Conservation (phyloP, 192 early-diverging fungal species). For the Entophlyctis luteolus region DNA sequence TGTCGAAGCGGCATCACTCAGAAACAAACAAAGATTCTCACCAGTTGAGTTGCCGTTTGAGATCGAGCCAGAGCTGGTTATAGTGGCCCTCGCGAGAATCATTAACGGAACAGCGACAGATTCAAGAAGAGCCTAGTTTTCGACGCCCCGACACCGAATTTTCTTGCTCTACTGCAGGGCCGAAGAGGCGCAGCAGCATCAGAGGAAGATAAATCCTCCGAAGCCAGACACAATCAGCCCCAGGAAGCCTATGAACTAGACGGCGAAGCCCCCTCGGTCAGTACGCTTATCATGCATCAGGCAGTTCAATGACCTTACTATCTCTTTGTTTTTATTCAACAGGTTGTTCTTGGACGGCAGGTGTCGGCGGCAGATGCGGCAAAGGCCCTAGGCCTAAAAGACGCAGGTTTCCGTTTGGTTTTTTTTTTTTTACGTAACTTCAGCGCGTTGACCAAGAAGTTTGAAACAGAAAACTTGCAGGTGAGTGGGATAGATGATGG, state of each 20-base stretch:
- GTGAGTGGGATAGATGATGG: too few species aligned
- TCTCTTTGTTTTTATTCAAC: not conserved
- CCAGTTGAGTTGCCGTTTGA: not conserved
- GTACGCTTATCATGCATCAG: not conserved
- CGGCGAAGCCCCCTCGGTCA: conserved; percentile 14
- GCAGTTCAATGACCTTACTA: not conserved
- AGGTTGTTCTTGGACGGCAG: conserved; percentile 15
- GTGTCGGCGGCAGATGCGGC: conserved; percentile 10
- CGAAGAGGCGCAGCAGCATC: not conserved
- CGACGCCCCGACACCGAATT: conserved; percentile 3
- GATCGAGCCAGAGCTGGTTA: not conserved
- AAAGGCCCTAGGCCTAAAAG: conserved; percentile 8
- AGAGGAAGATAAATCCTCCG: not conserved
- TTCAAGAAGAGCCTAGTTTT: conserved; percentile 15
- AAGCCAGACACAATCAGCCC: not conserved
- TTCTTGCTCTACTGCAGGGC: conserved; percentile 1
- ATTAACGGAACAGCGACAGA: too few species aligned
- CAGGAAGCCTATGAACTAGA: not conserved
- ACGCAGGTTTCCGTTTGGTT: too few species aligned
- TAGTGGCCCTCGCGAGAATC: not conserved
- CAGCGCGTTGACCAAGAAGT: too few species aligned
- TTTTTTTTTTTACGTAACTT: too few species aligned
- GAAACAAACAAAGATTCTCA: not conserved
- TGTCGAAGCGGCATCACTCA: too few species aligned
- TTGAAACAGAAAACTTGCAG: too few species aligned